A percentile compares a stretch with the other conserved stretches of the same genome.
Evolutionary conservation across 148 eudicot genomes (phyloP).

Genomic region (Heliamphora exappendiculata): DNA sequence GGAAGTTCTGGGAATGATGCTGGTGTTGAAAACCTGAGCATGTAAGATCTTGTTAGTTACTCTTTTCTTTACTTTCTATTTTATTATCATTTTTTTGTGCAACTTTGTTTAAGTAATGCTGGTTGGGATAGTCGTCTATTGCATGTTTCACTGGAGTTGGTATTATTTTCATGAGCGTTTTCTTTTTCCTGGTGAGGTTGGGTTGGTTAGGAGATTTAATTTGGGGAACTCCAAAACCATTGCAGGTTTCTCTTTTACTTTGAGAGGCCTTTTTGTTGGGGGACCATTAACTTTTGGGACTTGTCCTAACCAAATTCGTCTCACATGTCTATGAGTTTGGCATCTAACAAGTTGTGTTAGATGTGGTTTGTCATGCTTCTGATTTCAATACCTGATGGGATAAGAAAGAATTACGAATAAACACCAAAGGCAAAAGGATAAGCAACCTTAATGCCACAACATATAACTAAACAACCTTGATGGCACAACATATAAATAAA

Average conservation of each 20-base stretch:
- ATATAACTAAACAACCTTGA: too few relatives aligned
- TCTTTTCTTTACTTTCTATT: too few relatives aligned
- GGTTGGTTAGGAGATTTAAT: neutral
- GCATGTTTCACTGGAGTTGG: neutral
- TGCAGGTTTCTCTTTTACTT: neutral
- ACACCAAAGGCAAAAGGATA: too few relatives aligned
- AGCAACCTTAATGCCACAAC: too few relatives aligned
- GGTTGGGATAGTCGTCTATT: neutral
- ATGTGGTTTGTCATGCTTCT: neutral
- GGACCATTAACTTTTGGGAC: neutral
- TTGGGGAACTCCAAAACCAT: neutral
- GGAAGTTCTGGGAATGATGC: conserved; percentile 44
- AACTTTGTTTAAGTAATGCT: neutral
- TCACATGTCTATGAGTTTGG: neutral
- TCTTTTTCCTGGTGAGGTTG: neutral
- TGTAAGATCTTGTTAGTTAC: conserved; percentile 38
- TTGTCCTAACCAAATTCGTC: neutral
- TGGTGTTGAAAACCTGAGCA: conserved; percentile 49
- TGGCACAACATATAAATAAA: too few relatives aligned
- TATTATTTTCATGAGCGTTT: neutral
- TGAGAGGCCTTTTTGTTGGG: neutral
- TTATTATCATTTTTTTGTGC: neutral
- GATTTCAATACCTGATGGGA: too few relatives aligned
- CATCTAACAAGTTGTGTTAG: neutral
- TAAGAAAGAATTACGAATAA: too few relatives aligned